Evolutionary conservation across 1,139 yeast species (phyloP), one percentile per base, ranked within the genome.

Genomic region (Groenewaldozyma auringiensis): DNA sequence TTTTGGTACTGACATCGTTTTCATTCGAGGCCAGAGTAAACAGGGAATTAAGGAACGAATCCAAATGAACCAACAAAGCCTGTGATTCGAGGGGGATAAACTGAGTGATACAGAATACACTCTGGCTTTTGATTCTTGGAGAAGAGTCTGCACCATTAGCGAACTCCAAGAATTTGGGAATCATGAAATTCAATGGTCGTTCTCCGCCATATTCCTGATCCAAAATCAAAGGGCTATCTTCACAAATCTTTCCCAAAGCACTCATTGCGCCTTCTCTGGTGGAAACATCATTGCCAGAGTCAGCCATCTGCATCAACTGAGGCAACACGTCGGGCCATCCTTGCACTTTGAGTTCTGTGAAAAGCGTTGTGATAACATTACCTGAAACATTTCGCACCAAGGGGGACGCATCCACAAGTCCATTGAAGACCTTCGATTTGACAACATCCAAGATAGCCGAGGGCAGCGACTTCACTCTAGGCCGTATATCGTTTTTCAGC

Each of bases 321-420:
- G 84, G 81, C 29, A 92, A 67, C 21, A 83, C 73, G 39, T 76
- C 77, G 2, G 94, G 88, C 95, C 95, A 87, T 27, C 74, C 71
- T 29, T 69, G 65, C 38, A 85, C 71, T 1, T 95, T 94, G 42
- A 79, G 76, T n/a, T 78, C 70, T 6, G 83, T 72, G 55, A 89
- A 83, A 37, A 92, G 67, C 0, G 95, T 75, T 1, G 97, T 85
- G 44, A 92, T 81, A 45, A 88, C 95, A 59, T 82, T 89, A 40
- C 97, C 96, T 13, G 96, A 81, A 50, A 89, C 86, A 59, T 85
- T 87, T 51, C 95, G 75, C 21, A 89, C 85, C 58, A 85, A 68
- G 17, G 69, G 63, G 50, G 78, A 79, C 1, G 67, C 58, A 47
- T 78, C 84, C 42, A 76, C 63, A 44, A 92, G 71, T 1, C 96